Percentiles rank a stretch among this genome's conserved stretches.
These are phyloP conservation scores for Scheffersomyces titani DNA, from an alignment of 1,139 yeast genomes.

Conservation along the genomic window DNA sequence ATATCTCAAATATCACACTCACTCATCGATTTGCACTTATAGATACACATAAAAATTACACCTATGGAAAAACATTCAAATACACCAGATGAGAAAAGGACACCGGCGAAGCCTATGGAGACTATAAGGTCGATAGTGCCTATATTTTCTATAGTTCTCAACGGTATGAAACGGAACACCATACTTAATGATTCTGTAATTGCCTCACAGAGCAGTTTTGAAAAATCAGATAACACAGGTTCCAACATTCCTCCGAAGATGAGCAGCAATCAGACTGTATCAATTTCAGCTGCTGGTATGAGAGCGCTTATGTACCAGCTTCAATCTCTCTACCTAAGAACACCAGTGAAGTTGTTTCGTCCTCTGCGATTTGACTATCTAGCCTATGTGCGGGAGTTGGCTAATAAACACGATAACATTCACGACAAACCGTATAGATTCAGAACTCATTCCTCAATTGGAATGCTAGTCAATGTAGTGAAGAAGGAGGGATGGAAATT, in stretches of 20 bases:
- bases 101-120: neutral
- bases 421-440: constrained; percentile 62
- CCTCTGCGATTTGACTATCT: constrained; percentile 89
- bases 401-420: constrained; percentile 48
- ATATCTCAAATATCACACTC: neutral
- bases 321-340: constrained; percentile 74
- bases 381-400: constrained; percentile 61
- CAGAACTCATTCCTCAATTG: constrained; percentile 75
- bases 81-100: neutral
- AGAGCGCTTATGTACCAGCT: constrained; percentile 82
- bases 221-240: neutral
- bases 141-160: neutral
- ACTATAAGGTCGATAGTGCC: neutral
- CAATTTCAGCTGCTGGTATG: constrained; percentile 73
- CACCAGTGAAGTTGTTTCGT: constrained; percentile 82
- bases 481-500: constrained; percentile 83
- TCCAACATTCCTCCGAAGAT: constrained; percentile 5
- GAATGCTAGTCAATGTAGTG: constrained; percentile 69
- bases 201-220: neutral
- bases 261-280: constrained; percentile 37
- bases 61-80: neutral
- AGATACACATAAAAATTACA: neutral
- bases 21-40: neutral
- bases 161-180: neutral
- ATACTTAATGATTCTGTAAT: neutral